Evolutionary conservation across 495 filamentous ascomycete species (phyloP).

Genomic region (Neurospora discreta): DNA sequence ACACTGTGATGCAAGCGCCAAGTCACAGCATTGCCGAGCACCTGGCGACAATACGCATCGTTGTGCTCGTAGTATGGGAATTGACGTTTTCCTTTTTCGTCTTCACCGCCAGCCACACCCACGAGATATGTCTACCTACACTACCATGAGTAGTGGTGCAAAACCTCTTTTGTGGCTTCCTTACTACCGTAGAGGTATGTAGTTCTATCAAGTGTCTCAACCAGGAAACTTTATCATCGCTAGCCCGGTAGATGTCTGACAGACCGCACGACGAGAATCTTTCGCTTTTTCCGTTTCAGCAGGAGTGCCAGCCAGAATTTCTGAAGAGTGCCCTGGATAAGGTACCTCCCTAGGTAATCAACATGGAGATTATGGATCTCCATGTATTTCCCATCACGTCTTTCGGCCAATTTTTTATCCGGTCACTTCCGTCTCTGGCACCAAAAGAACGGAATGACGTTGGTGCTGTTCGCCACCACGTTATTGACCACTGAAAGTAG

Average conservation of each 20-base stretch:
- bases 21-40: background rate
- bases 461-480: background rate
- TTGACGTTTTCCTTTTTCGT: background rate
- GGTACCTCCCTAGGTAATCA: too few relatives aligned
- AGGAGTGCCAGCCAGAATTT: background rate
- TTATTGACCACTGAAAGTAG: background rate
- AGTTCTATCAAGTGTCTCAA: background rate
- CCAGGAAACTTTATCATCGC: background rate
- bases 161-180: background rate
- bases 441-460: background rate
- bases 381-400: background rate
- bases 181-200: background rate
- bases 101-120: background rate
- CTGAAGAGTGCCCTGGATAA: too few relatives aligned
- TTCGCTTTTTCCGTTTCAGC: background rate
- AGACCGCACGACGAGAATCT: background rate
- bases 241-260: background rate
- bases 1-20: background rate
- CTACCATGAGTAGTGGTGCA: background rate
- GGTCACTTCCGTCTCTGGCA: background rate
- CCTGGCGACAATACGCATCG: background rate
- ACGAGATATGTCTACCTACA: background rate
- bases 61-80: background rate
- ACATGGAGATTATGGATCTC: background rate
- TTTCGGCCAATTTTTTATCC: background rate